phyloP scores from a whole-genome alignment of 495 filamentous ascomycete species.

The Trichocladium antarcticum region DNA sequence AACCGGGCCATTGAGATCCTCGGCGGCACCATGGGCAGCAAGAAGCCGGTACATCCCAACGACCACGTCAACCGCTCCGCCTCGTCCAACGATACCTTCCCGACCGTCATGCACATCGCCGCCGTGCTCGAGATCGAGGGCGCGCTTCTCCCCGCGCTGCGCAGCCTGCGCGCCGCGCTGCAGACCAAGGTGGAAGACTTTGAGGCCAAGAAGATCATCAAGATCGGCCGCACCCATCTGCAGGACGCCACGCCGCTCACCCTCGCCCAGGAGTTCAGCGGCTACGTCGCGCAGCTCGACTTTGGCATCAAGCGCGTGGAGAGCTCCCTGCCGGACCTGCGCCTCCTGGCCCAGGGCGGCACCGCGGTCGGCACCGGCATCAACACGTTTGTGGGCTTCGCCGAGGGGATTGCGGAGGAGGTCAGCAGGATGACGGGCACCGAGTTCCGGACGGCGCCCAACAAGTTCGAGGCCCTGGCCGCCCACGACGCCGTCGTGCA shows the following conservation, averaged over 20 bases:
- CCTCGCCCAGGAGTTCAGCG: slow-evolving; percentile 94
- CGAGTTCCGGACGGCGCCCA: slow-evolving; percentile 90
- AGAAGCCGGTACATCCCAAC: slow-evolving; percentile 98
- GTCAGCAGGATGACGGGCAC: slow-evolving; percentile 84
- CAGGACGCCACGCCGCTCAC: slow-evolving; percentile 96
- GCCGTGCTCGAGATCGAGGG: slow-evolving; percentile 87
- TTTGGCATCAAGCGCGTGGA: slow-evolving; percentile 82
- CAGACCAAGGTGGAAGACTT: slow-evolving; percentile 87
- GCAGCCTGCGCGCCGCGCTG: slow-evolving; percentile 67
- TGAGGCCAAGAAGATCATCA: slow-evolving; percentile 75
- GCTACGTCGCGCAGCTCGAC: slow-evolving; percentile 89
- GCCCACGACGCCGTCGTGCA: slow-evolving; percentile 94
- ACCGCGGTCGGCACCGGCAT: slow-evolving; percentile 95
- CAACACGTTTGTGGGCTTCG: slow-evolving; percentile 95
- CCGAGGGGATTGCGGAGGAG: slow-evolving; percentile 79
- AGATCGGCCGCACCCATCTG: slow-evolving; percentile 96
- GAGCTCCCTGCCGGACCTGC: slow-evolving; percentile 68
- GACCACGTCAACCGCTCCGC: slow-evolving; percentile 99
- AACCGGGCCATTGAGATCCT: slow-evolving; percentile 98
- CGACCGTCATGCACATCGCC: slow-evolving; percentile 98
- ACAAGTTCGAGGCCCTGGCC: slow-evolving; percentile 98
- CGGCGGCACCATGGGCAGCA: slow-evolving; percentile 83
- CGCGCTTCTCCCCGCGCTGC: slow-evolving; percentile 70
- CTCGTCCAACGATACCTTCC: slow-evolving; percentile 98
- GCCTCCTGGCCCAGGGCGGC: slow-evolving; percentile 85